Conservation (phyloP, 768 basidiomycete genomes). For the Boletus coccyginus region DNA sequence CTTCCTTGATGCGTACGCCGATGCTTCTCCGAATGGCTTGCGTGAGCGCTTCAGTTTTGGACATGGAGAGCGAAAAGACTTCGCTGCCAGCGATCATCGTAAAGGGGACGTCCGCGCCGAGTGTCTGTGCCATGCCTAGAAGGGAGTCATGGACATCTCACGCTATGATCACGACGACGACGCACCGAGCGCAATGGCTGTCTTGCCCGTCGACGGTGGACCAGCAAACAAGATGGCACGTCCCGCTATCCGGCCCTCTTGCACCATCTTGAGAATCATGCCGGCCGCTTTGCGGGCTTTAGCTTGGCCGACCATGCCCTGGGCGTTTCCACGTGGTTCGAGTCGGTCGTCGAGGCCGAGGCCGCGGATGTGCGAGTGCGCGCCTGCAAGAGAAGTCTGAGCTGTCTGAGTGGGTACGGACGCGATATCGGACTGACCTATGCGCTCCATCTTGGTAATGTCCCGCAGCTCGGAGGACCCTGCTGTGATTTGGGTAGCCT, state of each 20-base stretch:
- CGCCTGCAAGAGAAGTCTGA: constrained; percentile 46
- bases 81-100: constrained; percentile 98
- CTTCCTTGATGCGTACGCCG: constrained; percentile 96
- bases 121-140: constrained; percentile 91
- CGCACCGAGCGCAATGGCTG: constrained; percentile 94
- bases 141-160: background rate
- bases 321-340: constrained; percentile 83
- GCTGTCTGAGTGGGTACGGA: background rate
- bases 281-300: constrained; percentile 97
- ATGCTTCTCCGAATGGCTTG: constrained; percentile 96
- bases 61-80: constrained; percentile 97
- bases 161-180: background rate
- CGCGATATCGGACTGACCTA: constrained; percentile 47
- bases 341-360: constrained; percentile 90
- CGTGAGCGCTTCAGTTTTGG: constrained; percentile 96
- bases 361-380: constrained; percentile 93
- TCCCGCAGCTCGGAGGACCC: constrained; percentile 79
- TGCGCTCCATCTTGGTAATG: constrained; percentile 91
- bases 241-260: constrained; percentile 93
- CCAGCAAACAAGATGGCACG: constrained; percentile 97
- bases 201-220: constrained; percentile 96
- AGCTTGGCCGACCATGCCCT: constrained; percentile 97
- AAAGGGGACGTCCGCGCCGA: constrained; percentile 94
- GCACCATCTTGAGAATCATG: constrained; percentile 97
- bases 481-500: constrained; percentile 74